phyloP scores from a whole-genome alignment of 1,284 basidiomycete species.

The Papiliotrema nemorosa region DNA sequence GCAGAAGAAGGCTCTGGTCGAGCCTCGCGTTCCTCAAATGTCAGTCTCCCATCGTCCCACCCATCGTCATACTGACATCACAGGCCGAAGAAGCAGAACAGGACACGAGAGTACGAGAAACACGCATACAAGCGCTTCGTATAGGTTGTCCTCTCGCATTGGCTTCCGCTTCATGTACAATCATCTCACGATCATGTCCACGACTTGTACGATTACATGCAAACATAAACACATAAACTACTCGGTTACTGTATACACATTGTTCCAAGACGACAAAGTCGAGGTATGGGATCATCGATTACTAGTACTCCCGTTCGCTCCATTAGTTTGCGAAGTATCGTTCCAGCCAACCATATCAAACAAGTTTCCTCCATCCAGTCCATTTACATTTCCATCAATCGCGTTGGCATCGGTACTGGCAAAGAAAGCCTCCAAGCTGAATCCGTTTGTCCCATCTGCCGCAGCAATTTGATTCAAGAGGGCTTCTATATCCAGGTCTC shows the following conservation, averaged over 20 bases:
- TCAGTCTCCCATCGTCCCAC: slow-evolving; percentile 49
- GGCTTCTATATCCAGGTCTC: slow-evolving; percentile 19
- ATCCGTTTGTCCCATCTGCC: background rate
- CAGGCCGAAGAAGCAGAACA: slow-evolving; percentile 63
- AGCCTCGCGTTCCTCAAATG: slow-evolving; percentile 59
- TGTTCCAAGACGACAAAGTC: too few species aligned
- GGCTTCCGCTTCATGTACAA: background rate
- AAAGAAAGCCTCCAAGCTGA: slow-evolving; percentile 16
- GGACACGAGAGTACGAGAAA: slow-evolving; percentile 75
- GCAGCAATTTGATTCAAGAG: slow-evolving; percentile 14
- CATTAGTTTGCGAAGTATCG: too few species aligned
- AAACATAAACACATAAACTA: too few species aligned
- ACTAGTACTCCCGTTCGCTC: too few species aligned
- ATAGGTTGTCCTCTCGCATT: slow-evolving; percentile 10
- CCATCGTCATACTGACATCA: slow-evolving; percentile 4
- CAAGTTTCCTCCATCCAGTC: too few species aligned
- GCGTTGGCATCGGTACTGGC: slow-evolving; percentile 1
- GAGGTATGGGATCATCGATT: too few species aligned
- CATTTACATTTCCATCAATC: slow-evolving; percentile 4
- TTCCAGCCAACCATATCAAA: too few species aligned
- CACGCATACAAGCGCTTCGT: slow-evolving; percentile 81
- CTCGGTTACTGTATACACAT: too few species aligned
- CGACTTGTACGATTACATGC: background rate
- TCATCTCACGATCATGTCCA: background rate
- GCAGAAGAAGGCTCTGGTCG: slow-evolving; percentile 51